phyloP scores from a whole-genome alignment of 345 rosid genomes.

The Camelina sativa region DNA sequence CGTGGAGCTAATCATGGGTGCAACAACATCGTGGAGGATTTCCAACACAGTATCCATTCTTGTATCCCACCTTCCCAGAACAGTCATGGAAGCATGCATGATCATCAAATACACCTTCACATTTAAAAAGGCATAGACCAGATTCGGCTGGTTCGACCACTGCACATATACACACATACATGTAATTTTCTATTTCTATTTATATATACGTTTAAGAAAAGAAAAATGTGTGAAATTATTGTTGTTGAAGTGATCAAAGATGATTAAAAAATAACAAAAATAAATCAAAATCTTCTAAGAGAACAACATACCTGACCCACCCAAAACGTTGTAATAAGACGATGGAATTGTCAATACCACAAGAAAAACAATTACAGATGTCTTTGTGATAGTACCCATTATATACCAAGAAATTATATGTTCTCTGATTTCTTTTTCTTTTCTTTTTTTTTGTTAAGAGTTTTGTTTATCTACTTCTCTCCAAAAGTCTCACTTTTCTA shows the following conservation, averaged over 20 bases:
- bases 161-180: background rate
- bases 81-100: background rate
- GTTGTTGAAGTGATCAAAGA: too few relatives aligned
- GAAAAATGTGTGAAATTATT: too few relatives aligned
- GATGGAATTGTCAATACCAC: too few relatives aligned
- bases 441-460: background rate
- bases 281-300: too few relatives aligned
- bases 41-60: background rate
- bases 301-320: too few relatives aligned
- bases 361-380: too few relatives aligned
- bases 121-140: background rate
- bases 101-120: background rate
- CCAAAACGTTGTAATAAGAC: too few relatives aligned
- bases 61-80: background rate
- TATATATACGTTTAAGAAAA: background rate
- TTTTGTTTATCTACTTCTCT: background rate
- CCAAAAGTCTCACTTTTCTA: too few relatives aligned
- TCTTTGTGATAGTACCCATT: conserved; percentile 8
- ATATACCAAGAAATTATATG: background rate
- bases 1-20: too few relatives aligned
- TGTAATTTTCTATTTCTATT: background rate
- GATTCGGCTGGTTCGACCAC: background rate
- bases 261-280: too few relatives aligned
- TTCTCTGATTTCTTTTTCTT: background rate
- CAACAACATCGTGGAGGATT: background rate